Evolutionary conservation across 768 basidiomycete species (phyloP).

Genomic region (Russula lepida): DNA sequence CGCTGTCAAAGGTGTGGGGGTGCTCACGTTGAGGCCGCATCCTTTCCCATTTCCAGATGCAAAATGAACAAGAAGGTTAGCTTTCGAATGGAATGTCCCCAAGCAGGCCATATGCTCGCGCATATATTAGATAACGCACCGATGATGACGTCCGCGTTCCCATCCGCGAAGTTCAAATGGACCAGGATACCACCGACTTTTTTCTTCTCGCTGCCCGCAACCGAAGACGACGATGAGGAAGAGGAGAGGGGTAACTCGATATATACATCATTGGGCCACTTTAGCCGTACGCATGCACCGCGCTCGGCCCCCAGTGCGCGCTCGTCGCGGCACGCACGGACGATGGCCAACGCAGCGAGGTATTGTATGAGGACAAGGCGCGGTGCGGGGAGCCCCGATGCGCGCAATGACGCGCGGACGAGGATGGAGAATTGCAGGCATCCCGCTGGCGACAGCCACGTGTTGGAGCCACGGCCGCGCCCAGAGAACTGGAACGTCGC

Average conservation of each 20-base stretch:
- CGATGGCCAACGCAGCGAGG: constrained; percentile 82
- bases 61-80: not conserved
- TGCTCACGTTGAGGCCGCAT: constrained; percentile 82
- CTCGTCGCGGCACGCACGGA: constrained; percentile 65
- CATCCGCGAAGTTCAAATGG: constrained; percentile 73
- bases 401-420: constrained; percentile 46
- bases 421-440: constrained; percentile 81
- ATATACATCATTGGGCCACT: constrained; percentile 98
- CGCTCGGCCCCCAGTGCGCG: constrained; percentile 38
- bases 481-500: constrained; percentile 85
- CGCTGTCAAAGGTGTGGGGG: constrained; percentile 74
- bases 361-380: constrained; percentile 93
- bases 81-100: not conserved
- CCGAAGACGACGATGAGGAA: not conserved
- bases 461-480: constrained; percentile 79
- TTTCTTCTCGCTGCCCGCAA: constrained; percentile 38
- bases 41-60: constrained; percentile 43
- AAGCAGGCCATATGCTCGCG: not conserved
- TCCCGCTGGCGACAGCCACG: constrained; percentile 88
- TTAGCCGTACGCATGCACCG: constrained; percentile 60
- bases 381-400: constrained; percentile 38
- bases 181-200: constrained; percentile 93
- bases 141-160: constrained; percentile 66
- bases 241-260: constrained; percentile 39
- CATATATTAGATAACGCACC: constrained; percentile 40